Conservation (phyloP, 83 land plant genomes). For the Thuja plicata region DNA sequence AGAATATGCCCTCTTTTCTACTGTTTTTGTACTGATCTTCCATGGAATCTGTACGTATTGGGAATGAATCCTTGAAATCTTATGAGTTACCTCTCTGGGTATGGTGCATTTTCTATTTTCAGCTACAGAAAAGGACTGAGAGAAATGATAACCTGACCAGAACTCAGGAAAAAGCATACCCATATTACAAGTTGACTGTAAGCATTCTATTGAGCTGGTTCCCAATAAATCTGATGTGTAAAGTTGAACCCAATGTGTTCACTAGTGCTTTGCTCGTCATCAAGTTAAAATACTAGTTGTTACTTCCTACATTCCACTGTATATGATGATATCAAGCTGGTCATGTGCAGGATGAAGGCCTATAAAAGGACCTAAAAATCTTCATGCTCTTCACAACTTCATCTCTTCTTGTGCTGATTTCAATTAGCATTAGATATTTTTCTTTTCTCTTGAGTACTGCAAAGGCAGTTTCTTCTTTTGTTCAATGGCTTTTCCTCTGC, state of each 20-base stretch:
- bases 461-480: too few relatives aligned
- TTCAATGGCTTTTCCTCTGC: conserved; percentile 5
- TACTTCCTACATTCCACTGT: background rate
- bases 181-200: background rate
- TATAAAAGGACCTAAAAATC: background rate
- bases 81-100: background rate
- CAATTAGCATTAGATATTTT: too few relatives aligned
- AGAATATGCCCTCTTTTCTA: background rate
- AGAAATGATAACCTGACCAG: too few relatives aligned
- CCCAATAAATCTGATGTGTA: conserved; percentile 7
- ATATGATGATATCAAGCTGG: background rate
- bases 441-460: too few relatives aligned
- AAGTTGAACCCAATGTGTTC: background rate
- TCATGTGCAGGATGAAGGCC: background rate
- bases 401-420: background rate
- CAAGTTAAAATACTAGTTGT: background rate
- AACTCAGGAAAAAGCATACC: background rate
- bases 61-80: background rate
- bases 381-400: background rate
- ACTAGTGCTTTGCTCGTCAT: too few relatives aligned
- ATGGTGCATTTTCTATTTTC: too few relatives aligned
- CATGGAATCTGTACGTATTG: background rate
- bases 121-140: too few relatives aligned
- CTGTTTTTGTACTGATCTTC: background rate
- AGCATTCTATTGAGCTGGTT: background rate